Evolutionary conservation across 495 filamentous ascomycete genomes (phyloP).

Genomic region (Neurospora tetraspora): DNA sequence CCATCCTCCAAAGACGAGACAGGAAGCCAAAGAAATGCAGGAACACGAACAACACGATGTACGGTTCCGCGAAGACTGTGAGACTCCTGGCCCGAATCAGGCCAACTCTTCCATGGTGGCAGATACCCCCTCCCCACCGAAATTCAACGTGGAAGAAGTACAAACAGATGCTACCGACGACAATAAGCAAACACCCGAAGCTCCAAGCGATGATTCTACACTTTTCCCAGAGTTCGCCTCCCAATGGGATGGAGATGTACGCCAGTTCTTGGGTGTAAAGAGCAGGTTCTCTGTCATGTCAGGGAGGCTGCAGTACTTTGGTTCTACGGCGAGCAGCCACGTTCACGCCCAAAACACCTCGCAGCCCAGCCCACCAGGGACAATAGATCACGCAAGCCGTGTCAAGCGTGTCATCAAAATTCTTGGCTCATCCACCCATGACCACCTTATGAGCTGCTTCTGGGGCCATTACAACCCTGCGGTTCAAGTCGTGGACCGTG

Average conservation of each 20-base stretch:
- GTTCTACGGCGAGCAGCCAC: conserved; percentile 35
- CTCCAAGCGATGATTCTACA: conserved; percentile 12
- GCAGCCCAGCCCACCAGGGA: conserved; percentile 8
- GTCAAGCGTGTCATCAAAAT: conserved; percentile 35
- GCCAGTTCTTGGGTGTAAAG: conserved; percentile 29
- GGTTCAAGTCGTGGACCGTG: conserved; percentile 36
- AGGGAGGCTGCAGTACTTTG: conserved; percentile 36
- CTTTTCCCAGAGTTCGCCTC: conserved; percentile 18
- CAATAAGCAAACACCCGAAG: neutral
- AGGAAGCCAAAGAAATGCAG: conserved; percentile 20
- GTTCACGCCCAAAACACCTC: conserved; percentile 15
- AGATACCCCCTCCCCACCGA: conserved; percentile 18
- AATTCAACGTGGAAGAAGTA: conserved; percentile 20
- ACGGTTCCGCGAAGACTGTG: neutral
- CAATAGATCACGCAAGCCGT: conserved; percentile 29
- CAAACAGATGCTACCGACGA: conserved; percentile 9
- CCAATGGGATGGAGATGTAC: conserved; percentile 32
- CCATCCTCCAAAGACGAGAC: conserved; percentile 43
- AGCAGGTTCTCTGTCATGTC: conserved; percentile 35
- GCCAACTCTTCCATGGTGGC: conserved; percentile 6
- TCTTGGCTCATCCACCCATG: conserved; percentile 34
- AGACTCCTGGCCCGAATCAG: conserved; percentile 7
- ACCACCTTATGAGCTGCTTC: conserved; percentile 42
- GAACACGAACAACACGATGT: conserved; percentile 6
- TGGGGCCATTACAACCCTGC: conserved; percentile 41